These are phyloP conservation scores for Exophiala xenobiotica DNA, from an alignment of 2,329 filamentous ascomycete genomes.

Conservation along the genomic window DNA sequence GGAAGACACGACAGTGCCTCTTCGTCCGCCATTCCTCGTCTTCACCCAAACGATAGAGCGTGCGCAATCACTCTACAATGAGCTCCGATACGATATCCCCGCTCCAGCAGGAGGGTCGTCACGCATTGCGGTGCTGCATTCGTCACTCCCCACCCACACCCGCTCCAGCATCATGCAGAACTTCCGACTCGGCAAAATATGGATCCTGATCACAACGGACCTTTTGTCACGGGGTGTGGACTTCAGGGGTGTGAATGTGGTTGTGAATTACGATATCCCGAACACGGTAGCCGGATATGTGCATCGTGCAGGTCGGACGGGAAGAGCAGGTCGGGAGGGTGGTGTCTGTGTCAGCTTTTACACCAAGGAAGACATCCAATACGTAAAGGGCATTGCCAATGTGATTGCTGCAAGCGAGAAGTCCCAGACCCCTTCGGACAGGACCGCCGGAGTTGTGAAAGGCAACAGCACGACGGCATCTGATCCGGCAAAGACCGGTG, in stretches of 20 bases:
- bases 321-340: conserved; percentile 79
- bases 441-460: conserved; percentile 42
- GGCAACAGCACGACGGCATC: conserved; percentile 30
- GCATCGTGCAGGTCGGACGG: conserved; percentile 88
- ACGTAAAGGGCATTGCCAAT: conserved; percentile 87
- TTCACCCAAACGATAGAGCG: conserved; percentile 96
- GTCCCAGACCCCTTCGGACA: conserved; percentile 48
- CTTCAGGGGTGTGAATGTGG: conserved; percentile 90
- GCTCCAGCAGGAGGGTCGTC: conserved; percentile 78
- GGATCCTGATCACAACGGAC: conserved; percentile 95
- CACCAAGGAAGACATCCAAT: conserved; percentile 89
- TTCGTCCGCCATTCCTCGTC: conserved; percentile 87
- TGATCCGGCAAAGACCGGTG: conserved; percentile 34
- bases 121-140: conserved; percentile 86
- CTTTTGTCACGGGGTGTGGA: conserved; percentile 89
- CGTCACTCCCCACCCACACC: conserved; percentile 72
- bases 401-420: conserved; percentile 83
- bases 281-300: conserved; percentile 88
- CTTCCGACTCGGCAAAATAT: conserved; percentile 89
- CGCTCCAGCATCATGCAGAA: conserved; percentile 81
- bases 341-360: conserved; percentile 92
- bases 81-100: conserved; percentile 93
- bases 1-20: conserved; percentile 53
- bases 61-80: conserved; percentile 80
- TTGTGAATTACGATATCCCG: conserved; percentile 96